A percentile compares a stretch with the other conserved stretches of the same genome.
Evolutionary conservation across 2,329 filamentous ascomycete species (phyloP).

Genomic region (Fusarium algeriense): DNA sequence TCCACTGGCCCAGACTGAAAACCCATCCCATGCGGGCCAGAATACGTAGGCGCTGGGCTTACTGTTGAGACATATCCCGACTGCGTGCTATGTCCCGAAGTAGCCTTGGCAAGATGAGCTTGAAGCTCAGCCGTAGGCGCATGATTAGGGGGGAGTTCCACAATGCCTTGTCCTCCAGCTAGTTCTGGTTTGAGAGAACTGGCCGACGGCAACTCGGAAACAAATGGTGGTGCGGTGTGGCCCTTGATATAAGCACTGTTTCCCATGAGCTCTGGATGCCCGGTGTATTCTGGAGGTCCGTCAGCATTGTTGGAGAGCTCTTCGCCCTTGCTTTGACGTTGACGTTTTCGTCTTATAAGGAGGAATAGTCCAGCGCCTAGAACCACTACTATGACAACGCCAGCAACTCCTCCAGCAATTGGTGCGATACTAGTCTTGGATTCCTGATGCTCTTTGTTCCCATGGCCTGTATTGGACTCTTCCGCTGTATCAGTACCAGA

Average conservation of each 20-base stretch:
- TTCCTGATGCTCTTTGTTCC: constrained; percentile 15
- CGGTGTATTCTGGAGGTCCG: constrained; percentile 41
- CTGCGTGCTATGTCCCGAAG: constrained; percentile 37
- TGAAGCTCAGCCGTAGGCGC: constrained; percentile 48
- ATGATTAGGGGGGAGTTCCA: constrained; percentile 43
- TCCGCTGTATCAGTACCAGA: background rate
- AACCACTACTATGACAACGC: constrained; percentile 43
- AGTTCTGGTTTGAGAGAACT: constrained; percentile 43
- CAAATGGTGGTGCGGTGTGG: constrained; percentile 11
- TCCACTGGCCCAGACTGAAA: constrained; percentile 55
- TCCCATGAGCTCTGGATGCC: constrained; percentile 52
- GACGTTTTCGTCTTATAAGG: constrained; percentile 54
- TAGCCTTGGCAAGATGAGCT: constrained; percentile 29
- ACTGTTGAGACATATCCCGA: constrained; percentile 23
- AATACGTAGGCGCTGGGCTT: constrained; percentile 27
- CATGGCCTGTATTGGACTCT: background rate
- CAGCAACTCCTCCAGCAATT: constrained; percentile 52
- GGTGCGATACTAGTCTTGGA: constrained; percentile 45
- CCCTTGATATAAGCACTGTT: constrained; percentile 28
- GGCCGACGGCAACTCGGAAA: constrained; percentile 41
- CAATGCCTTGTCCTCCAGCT: constrained; percentile 36
- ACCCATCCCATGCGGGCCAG: constrained; percentile 36
- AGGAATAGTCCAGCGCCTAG: constrained; percentile 51
- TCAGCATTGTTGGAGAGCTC: constrained; percentile 33
- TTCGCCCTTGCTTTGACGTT: constrained; percentile 40